Evolutionary conservation across 129 eudicot genomes (phyloP).

Genomic region (Centrapalus pauciflorus): DNA sequence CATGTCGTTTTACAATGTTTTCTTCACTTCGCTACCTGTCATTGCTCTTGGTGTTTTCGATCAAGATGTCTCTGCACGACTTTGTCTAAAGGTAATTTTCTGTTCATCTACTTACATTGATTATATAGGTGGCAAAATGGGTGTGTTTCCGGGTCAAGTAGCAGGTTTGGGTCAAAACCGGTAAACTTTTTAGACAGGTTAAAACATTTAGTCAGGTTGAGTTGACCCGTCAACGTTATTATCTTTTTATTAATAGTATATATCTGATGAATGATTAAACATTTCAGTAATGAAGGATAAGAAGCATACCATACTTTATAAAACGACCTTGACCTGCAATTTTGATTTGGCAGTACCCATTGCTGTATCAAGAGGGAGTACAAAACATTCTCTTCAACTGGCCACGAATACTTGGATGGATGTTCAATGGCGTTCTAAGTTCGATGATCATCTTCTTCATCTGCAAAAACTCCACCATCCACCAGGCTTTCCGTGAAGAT

Average conservation of each 20-base stretch:
- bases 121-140: too few relatives aligned
- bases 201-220: too few relatives aligned
- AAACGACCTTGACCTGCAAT: not conserved
- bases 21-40: conserved; percentile 99
- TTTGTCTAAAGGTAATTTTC: conserved; percentile 77
- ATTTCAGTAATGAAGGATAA: not conserved
- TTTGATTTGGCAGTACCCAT: conserved; percentile 50
- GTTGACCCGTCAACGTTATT: too few relatives aligned
- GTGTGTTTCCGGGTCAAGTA: too few relatives aligned
- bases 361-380: conserved; percentile 76
- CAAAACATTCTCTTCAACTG: conserved; percentile 85
- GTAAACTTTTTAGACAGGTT: too few relatives aligned
- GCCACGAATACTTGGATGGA: conserved; percentile 94
- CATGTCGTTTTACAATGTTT: conserved; percentile 88
- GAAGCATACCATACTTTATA: not conserved
- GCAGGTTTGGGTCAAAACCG: too few relatives aligned
- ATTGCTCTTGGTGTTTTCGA: conserved; percentile 98
- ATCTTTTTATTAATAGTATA: too few relatives aligned
- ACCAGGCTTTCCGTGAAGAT: conserved; percentile 72
- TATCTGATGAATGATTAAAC: too few relatives aligned
- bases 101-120: not conserved
- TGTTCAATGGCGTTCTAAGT: conserved; percentile 67
- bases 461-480: conserved; percentile 41
- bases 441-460: conserved; percentile 88
- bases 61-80: conserved; percentile 91